A percentile compares a stretch with the other conserved stretches of the same genome.
These are phyloP conservation scores for Podaxis rugospora DNA, from an alignment of 768 basidiomycete species.

Conservation along the genomic window DNA sequence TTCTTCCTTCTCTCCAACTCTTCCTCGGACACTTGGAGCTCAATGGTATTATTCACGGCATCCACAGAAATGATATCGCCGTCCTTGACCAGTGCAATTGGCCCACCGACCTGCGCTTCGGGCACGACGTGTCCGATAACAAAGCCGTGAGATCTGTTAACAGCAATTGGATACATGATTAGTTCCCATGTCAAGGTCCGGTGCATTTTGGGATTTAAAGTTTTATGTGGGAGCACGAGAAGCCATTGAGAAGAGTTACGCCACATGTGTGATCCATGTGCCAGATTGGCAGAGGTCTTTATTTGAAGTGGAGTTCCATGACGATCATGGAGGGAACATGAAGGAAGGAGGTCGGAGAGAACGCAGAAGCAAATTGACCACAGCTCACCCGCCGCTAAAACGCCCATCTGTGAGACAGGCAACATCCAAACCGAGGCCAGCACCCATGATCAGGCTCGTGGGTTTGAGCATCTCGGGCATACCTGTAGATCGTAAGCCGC, in stretches of 20 bases:
- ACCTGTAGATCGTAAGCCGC: conserved; percentile 38
- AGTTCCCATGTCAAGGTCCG: background rate
- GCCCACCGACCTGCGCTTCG: conserved; percentile 91
- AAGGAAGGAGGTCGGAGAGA: conserved; percentile 9
- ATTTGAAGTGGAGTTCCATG: background rate
- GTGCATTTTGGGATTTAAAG: background rate
- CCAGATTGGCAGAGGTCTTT: background rate
- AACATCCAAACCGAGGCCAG: conserved; percentile 92
- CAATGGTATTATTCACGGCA: conserved; percentile 80
- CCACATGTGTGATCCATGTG: background rate
- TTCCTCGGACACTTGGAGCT: conserved; percentile 70
- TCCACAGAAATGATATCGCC: conserved; percentile 88
- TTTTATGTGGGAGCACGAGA: background rate
- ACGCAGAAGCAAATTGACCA: conserved; percentile 6
- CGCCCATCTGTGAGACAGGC: conserved; percentile 97
- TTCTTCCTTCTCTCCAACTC: conserved; percentile 72
- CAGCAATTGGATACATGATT: background rate
- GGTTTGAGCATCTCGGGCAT: conserved; percentile 99
- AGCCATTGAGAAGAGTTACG: background rate
- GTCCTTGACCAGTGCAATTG: conserved; percentile 85
- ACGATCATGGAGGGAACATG: background rate
- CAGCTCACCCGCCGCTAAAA: conserved; percentile 91
- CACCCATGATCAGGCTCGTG: conserved; percentile 97
- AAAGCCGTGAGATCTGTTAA: conserved; percentile 88
- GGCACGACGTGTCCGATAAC: conserved; percentile 96